Percentiles rank a stretch among this genome's conserved stretches.
Conservation (phyloP, 441 rosid genomes). For the Mallotus repandus region DNA sequence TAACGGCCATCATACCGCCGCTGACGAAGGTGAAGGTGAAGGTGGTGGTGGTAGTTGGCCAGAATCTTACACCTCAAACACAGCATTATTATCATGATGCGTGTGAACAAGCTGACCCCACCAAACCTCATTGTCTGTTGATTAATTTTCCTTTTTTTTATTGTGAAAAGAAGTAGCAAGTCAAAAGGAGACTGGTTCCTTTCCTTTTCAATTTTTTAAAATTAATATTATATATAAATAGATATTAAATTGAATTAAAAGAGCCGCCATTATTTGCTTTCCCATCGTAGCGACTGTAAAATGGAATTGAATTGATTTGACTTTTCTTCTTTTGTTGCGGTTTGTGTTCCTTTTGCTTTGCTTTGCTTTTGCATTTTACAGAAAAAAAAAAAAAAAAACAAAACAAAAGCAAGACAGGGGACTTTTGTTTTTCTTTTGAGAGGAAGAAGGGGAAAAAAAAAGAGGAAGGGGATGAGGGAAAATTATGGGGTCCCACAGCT, state of each 20-base stretch:
- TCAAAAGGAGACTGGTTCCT: slow-evolving; percentile 7
- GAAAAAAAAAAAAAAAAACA: background rate
- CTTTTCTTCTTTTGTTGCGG: background rate
- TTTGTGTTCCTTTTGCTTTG: background rate
- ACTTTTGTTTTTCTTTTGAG: too few relatives aligned
- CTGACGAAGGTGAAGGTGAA: too few relatives aligned
- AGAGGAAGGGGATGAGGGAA: slow-evolving; percentile 19
- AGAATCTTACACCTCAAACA: slow-evolving; percentile 8
- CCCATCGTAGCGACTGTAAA: background rate
- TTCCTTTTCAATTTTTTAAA: too few relatives aligned
- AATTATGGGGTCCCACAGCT: slow-evolving; percentile 61
- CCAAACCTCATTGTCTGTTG: background rate
- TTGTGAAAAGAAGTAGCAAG: background rate
- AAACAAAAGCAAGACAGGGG: too few relatives aligned
- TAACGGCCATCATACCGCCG: background rate
- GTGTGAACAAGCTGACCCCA: background rate
- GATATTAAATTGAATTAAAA: background rate
- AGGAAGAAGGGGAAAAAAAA: background rate
- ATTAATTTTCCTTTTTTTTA: background rate
- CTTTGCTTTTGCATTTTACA: background rate
- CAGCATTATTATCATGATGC: background rate
- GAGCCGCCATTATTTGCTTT: slow-evolving; percentile 27
- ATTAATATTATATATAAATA: too few relatives aligned
- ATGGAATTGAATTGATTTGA: background rate
- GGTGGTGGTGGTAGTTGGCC: slow-evolving; percentile 7